Base-by-base conservation (phyloP, 371 early-diverging fungal genomes). In the Quaeritorhiza haematococci region DNA sequence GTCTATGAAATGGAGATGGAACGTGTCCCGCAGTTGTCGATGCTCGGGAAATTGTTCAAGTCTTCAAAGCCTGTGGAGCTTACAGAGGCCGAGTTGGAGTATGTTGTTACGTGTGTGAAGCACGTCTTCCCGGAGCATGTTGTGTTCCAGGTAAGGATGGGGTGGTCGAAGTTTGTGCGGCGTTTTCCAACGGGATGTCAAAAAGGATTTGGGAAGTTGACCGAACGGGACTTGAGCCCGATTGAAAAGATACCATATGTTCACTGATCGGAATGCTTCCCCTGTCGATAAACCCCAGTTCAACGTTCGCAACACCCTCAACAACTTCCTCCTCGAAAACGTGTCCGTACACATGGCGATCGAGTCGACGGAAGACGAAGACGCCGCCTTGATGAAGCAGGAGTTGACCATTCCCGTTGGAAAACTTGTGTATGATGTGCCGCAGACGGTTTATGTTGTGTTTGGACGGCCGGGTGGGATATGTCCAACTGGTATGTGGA, bases 11-110 rank as follows among this genome's bases (percentile, higher is more conserved):
- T 81, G 56, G 79, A 81, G 44, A 78, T 94, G 71, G 82, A 84
- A 24, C 78, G 79, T 28, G 78, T 94, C 46, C 87, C 94, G 15
- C 88, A 91, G 69, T 83, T 97, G 58, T 83, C 87, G 3, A 73
- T 76, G 15, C 89, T 91, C 62, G 96, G 96, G 29, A 73, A 80
- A 2, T 69, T 94, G 48, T 89, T 95, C 82, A 91, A 92, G 70
- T 87, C 91, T 23, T 62, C 69, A 42, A 83, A 80, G 66, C 82
- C 92, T 28, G 78, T 85, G 21, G 89, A 84, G 54, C 76, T 96
- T 21, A 95, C 96, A 13, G 98, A 98, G 67, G 78, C 89, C 27
- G 98, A 96, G 69, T 92, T 93, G 1, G 98, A 98, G 69, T 98
- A 98, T 71, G 86, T 87, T 38, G 91, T 98, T 50, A 76, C 81